Conservation (phyloP, 2,329 filamentous ascomycete species). For the Colletotrichum tropicicola region DNA sequence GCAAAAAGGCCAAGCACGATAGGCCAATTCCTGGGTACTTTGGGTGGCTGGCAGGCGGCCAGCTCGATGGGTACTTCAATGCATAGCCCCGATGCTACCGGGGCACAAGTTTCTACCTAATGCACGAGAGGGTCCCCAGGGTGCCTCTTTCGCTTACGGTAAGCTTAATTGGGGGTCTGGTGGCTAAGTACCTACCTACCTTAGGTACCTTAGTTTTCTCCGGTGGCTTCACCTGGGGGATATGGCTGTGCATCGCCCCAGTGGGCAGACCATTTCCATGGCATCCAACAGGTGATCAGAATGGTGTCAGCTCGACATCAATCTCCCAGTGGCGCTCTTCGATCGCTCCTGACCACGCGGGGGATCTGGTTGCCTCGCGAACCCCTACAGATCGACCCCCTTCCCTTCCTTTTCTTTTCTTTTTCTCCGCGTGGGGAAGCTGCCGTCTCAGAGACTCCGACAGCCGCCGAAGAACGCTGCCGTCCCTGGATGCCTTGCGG, state of each 20-base stretch:
- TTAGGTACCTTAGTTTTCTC: no score
- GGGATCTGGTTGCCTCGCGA: slow-evolving; percentile 7
- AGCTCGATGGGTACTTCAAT: background rate
- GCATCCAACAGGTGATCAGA: background rate
- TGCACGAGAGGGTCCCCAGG: background rate
- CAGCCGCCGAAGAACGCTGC: background rate
- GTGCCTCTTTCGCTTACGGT: background rate
- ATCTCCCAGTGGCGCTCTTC: background rate
- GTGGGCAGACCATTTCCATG: background rate
- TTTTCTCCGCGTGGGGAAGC: no score
- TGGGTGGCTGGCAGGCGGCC: background rate
- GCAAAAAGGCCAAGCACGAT: background rate
- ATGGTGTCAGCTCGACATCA: background rate
- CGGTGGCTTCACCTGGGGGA: no score
- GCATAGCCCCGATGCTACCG: background rate
- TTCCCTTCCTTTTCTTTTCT: no score
- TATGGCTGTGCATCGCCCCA: background rate
- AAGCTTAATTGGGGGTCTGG: slow-evolving; percentile 16
- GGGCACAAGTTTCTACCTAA: background rate
- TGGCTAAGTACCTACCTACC: no score
- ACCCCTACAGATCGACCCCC: background rate
- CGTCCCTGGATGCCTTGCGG: slow-evolving; percentile 19
- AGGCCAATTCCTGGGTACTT: background rate
- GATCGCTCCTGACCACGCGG: background rate
- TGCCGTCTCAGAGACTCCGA: no score